Base-by-base conservation (phyloP, 169 alveolate species). In the Miamiensis avidus region DNA sequence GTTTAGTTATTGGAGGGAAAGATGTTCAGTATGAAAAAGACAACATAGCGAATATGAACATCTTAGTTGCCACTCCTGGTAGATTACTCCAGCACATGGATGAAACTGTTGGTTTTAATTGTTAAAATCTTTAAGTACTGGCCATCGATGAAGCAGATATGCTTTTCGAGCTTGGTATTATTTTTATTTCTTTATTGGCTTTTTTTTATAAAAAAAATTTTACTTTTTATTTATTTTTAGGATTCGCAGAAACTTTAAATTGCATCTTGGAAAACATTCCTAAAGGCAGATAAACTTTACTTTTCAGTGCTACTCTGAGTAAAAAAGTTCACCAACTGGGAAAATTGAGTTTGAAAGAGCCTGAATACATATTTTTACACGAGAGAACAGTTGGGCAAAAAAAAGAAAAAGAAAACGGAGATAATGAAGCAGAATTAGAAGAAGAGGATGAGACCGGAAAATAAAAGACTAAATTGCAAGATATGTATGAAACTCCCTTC, bases 1-100 rank as follows among this genome's bases (percentile, higher is more conserved):
- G 99, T 0, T 92, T 98, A 76, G 89, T 97, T 32, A 97, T 97
- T 31, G 99, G 99, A 29, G 99, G 99, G 25, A 96, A 96, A 83
- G 94, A 96, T 81, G 77, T 97, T 72, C 85, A 95, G 83, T 96
- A 91, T 73, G 99, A 98, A 88, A 93, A 90, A 93, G 96, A 91
- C 64, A 78, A 86, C 28, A 95, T 95, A 74, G 96, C 88, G 64
- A 83, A 83, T 76, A 94, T 95, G 95, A 97, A 96, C 81, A 94
- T 98, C 65, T 84, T 98, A 78, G 96, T 98, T 31, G 97, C 98
- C 25, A 97, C 99, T 28, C 99, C 99, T n/a, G 99, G 99, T 65
- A 94, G 99, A 89, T 93, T 98, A 16, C 89, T 97, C 49, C 98
- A 97, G 88, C 99, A 98, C 90, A 92, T 97, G 97, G 97, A 97